Percentiles rank a stretch among this genome's conserved stretches.
phyloP scores from a whole-genome alignment of 192 early-diverging fungal species.

The Coemansia biformis region DNA sequence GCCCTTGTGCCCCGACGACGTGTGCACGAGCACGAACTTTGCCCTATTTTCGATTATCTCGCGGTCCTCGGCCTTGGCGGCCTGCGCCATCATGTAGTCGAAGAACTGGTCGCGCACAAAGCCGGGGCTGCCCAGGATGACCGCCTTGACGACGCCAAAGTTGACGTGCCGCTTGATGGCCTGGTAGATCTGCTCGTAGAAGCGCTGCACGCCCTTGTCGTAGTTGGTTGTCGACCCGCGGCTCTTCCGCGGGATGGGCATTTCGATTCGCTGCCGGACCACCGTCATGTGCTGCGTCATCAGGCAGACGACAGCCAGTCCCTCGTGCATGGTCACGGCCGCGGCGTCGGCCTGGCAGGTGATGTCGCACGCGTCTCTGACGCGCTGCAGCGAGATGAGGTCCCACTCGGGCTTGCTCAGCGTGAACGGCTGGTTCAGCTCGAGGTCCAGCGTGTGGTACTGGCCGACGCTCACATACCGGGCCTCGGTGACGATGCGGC shows the following conservation, averaged over 20 bases:
- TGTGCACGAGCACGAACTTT: conserved; percentile 88
- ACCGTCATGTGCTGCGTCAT: conserved; percentile 95
- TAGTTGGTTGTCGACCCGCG: conserved; percentile 84
- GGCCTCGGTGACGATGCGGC: conserved; percentile 80
- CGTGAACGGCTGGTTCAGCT: conserved; percentile 83
- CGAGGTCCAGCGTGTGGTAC: conserved; percentile 93
- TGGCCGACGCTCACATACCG: conserved; percentile 86
- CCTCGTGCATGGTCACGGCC: conserved; percentile 84
- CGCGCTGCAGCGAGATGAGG: conserved; percentile 81
- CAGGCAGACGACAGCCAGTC: conserved; percentile 88
- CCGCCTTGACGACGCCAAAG: conserved; percentile 91
- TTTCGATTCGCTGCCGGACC: conserved; percentile 87
- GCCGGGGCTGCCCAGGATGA: conserved; percentile 94
- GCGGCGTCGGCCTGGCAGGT: conserved; percentile 86
- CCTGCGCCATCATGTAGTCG: conserved; percentile 78
- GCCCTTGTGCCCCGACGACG: conserved; percentile 94
- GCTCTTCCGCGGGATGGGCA: conserved; percentile 86
- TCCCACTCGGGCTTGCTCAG: conserved; percentile 91
- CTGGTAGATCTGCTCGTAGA: conserved; percentile 90
- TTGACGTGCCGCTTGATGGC: conserved; percentile 83
- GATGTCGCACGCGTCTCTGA: conserved; percentile 85
- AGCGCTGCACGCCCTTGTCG: conserved; percentile 82
- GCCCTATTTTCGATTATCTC: conserved; percentile 72
- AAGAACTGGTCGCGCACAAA: conserved; percentile 87
- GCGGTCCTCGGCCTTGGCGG: conserved; percentile 79